Evolutionary conservation across 2,329 filamentous ascomycete genomes (phyloP).

Genomic region (Pseudocercospora pini-densiflorae): DNA sequence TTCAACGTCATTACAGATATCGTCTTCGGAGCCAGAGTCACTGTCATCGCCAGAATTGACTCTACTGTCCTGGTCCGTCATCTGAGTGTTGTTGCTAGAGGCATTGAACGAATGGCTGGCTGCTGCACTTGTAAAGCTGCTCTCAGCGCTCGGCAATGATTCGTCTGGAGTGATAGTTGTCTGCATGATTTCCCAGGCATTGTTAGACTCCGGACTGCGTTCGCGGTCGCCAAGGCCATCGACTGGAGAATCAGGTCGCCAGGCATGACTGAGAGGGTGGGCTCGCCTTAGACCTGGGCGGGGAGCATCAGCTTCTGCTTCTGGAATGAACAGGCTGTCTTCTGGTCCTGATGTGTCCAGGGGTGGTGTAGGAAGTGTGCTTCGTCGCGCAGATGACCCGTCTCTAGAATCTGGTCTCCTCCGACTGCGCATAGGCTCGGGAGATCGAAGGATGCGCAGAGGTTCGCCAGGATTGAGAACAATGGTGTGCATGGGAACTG

Average conservation of each 20-base stretch:
- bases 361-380: constrained; percentile 28
- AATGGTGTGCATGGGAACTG: constrained; percentile 16
- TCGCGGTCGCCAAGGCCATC: constrained; percentile 85
- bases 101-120: constrained; percentile 55
- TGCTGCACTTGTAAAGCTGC: constrained; percentile 77
- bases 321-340: constrained; percentile 30
- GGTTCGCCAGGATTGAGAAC: constrained; percentile 21
- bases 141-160: constrained; percentile 76
- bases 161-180: constrained; percentile 81
- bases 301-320: constrained; percentile 13
- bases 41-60: constrained; percentile 48
- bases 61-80: constrained; percentile 37
- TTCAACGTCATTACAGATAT: constrained; percentile 41
- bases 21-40: constrained; percentile 55
- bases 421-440: constrained; percentile 18
- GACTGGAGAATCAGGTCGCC: constrained; percentile 43
- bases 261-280: constrained; percentile 38
- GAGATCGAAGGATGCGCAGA: constrained; percentile 27
- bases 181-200: constrained; percentile 78
- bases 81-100: constrained; percentile 36
- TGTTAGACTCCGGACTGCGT: constrained; percentile 73
- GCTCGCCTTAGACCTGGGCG: constrained; percentile 20
- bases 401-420: constrained; percentile 16
- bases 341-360: constrained; percentile 25
- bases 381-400: constrained; percentile 15